phyloP scores from a whole-genome alignment of 257 asterid genomes.

The Nicotiana noctiflora region DNA sequence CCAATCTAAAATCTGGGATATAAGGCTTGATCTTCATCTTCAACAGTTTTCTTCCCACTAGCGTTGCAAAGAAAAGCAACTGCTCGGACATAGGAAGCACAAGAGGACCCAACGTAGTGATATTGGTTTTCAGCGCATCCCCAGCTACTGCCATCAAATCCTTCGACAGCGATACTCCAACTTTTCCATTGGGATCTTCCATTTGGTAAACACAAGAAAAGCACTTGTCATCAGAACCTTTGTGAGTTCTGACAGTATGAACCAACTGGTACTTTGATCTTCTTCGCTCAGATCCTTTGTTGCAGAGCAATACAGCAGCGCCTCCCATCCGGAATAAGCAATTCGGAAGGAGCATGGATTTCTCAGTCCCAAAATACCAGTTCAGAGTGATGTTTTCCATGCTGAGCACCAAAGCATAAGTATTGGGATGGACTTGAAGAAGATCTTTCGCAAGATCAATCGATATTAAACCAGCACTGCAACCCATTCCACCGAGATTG shows the following conservation, averaged over 20 bases:
- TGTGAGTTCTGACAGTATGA: slow-evolving; percentile 27
- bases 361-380: slow-evolving; percentile 30
- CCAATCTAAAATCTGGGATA: slow-evolving; percentile 26
- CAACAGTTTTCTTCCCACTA: slow-evolving; percentile 9
- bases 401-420: slow-evolving; percentile 30
- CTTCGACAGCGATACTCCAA: slow-evolving; percentile 24
- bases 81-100: slow-evolving; percentile 9
- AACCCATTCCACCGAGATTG: slow-evolving; percentile 41
- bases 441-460: slow-evolving; percentile 34
- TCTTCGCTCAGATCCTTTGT: slow-evolving; percentile 19
- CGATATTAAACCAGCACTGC: slow-evolving; percentile 35
- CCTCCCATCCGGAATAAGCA: slow-evolving; percentile 58
- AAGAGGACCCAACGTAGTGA: slow-evolving; percentile 5
- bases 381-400: slow-evolving; percentile 30
- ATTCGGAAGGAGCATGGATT: slow-evolving; percentile 41
- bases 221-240: slow-evolving; percentile 28
- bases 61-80: not conserved
- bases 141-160: slow-evolving; percentile 32
- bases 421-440: slow-evolving; percentile 27
- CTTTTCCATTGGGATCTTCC: slow-evolving; percentile 26
- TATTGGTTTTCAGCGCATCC: slow-evolving; percentile 13
- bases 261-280: slow-evolving; percentile 24
- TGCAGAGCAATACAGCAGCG: slow-evolving; percentile 35
- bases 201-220: slow-evolving; percentile 22
- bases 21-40: slow-evolving; percentile 30